Percentiles rank a stretch among this genome's conserved stretches.
These are phyloP conservation scores for Tirmania nivea DNA, from an alignment of 495 filamentous ascomycete genomes.

Conservation along the genomic window DNA sequence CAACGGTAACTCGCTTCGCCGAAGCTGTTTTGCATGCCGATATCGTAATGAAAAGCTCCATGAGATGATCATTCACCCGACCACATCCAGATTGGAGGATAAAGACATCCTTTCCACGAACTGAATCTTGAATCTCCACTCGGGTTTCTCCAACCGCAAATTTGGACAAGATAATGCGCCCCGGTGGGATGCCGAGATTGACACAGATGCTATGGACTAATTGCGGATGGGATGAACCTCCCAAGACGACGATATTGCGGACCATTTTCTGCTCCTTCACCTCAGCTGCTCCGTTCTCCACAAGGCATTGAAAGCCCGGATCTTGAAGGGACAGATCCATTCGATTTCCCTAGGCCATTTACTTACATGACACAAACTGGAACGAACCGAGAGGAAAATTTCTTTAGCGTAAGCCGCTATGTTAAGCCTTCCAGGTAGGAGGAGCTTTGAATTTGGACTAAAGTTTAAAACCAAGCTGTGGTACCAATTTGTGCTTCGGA, in stretches of 20 bases:
- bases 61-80: conserved; percentile 83
- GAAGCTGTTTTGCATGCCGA: conserved; percentile 94
- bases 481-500: no score
- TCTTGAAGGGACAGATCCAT: no score
- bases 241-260: conserved; percentile 84
- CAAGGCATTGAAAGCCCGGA: no score
- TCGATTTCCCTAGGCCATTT: no score
- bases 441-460: no score
- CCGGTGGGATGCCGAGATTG: conserved; percentile 62
- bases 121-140: conserved; percentile 84
- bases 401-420: no score
- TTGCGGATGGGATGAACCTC: conserved; percentile 76
- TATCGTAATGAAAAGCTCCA: conserved; percentile 90
- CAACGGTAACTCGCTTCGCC: conserved; percentile 72
- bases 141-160: conserved; percentile 88
- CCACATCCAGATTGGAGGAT: conserved; percentile 75
- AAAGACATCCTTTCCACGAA: conserved; percentile 94
- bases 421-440: no score
- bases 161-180: conserved; percentile 64
- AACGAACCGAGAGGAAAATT: no score
- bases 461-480: no score
- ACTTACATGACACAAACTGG: no score
- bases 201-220: conserved; percentile 70
- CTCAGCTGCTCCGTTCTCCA: no score
- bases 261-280: conserved; percentile 38